Percentiles rank a stretch among this genome's conserved stretches.
These are phyloP conservation scores for Solanum chiquidenum DNA, from an alignment of 257 asterid species.

Conservation along the genomic window DNA sequence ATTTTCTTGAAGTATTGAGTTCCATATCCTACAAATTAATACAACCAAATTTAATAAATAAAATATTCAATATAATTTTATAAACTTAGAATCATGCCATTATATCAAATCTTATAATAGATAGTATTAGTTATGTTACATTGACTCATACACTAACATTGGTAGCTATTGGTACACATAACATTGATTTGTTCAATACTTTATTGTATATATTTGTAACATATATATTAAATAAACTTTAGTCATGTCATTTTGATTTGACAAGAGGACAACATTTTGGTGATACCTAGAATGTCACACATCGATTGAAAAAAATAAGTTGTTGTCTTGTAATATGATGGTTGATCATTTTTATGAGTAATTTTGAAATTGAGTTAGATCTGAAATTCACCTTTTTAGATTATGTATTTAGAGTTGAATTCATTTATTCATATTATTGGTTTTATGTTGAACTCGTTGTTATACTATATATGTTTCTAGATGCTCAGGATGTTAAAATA, in stretches of 20 bases:
- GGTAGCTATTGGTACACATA: not conserved
- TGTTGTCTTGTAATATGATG: not conserved
- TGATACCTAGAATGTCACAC: not conserved
- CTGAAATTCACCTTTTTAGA: fast-evolving
- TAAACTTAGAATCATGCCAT: fast-evolving
- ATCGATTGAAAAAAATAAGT: not conserved
- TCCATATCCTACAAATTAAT: conserved; percentile 27
- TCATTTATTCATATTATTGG: not conserved
- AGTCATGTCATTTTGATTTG: not conserved
- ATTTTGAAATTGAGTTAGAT: not conserved
- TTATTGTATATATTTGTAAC: too few species aligned
- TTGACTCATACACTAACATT: not conserved
- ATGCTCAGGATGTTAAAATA: fast-evolving
- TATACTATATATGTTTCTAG: not conserved
- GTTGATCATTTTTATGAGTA: not conserved
- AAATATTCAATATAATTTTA: not conserved
- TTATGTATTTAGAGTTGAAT: too few species aligned
- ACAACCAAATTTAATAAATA: not conserved
- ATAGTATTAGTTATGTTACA: not conserved
- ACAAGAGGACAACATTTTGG: not conserved
- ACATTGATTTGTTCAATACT: not conserved
- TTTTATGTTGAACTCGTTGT: not conserved
- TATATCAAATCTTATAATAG: not conserved
- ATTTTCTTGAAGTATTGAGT: conserved; percentile 26
- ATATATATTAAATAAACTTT: too few species aligned